Evolutionary conservation across 1,284 basidiomycete species (phyloP).

Genomic region (Erythrobasidium hasegawianum): DNA sequence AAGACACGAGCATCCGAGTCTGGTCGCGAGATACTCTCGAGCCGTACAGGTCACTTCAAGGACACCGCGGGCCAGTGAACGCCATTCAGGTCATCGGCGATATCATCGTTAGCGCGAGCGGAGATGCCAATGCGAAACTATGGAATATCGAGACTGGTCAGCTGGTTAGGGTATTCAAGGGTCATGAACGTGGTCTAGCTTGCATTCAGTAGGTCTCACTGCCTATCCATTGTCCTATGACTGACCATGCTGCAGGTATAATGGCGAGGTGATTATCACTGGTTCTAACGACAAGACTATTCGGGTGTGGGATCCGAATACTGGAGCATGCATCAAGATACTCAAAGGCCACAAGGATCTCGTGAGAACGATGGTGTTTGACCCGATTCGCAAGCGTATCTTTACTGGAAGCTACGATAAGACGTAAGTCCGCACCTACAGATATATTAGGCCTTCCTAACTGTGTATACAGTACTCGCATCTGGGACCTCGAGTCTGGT

Average conservation of each 20-base stretch:
- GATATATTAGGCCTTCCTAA: slow-evolving; percentile 25
- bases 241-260: slow-evolving; percentile 16
- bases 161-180: slow-evolving; percentile 69
- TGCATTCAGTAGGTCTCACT: slow-evolving; percentile 75
- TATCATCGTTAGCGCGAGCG: slow-evolving; percentile 39
- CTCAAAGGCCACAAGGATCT: slow-evolving; percentile 73
- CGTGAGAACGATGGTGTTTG: slow-evolving; percentile 74
- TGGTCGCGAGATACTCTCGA: slow-evolving; percentile 67
- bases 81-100: slow-evolving; percentile 59
- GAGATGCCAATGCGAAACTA: slow-evolving; percentile 65
- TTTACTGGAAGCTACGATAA: slow-evolving; percentile 58
- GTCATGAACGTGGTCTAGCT: slow-evolving; percentile 77
- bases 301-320: slow-evolving; percentile 69
- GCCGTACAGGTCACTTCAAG: slow-evolving; percentile 62
- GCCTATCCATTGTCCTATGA: too few species aligned
- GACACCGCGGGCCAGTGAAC: slow-evolving; percentile 82
- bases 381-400: slow-evolving; percentile 63
- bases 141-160: slow-evolving; percentile 75
- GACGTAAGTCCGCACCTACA: slow-evolving; percentile 36
- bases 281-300: slow-evolving; percentile 88
- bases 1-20: slow-evolving; percentile 70
- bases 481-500: slow-evolving; percentile 64
- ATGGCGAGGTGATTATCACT: slow-evolving; percentile 73
- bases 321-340: slow-evolving; percentile 69
- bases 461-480: slow-evolving; percentile 37